Base-by-base conservation (phyloP, 2,329 filamentous ascomycete genomes). In the Xylaria sp. region DNA sequence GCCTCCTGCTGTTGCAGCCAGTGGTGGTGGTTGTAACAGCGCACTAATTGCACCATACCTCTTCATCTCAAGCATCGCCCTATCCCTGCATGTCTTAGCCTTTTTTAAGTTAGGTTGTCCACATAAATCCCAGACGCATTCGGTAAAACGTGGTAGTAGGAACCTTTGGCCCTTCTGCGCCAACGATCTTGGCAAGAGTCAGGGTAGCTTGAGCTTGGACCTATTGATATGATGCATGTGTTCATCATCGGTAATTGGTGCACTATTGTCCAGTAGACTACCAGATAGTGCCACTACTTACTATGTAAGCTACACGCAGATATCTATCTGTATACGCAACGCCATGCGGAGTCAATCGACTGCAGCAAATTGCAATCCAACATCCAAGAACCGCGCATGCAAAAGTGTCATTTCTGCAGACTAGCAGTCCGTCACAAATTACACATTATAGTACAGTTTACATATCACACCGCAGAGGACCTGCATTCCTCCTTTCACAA, bases 201-300 rank as follows among this genome's bases (percentile, higher is more conserved):
- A 62, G 66, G 66, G 62, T 62, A 69, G 67, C 67, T 69, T 69
- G 36, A 69, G 67, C 67, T 66, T 41, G 58, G 67, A 15, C 41
- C 41, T 18, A 13, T 43, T 43, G 13, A 43, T 12, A 28, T 28
- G 28, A 28, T 28, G 3, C 6, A 4, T 28, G 6, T 3, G 28
- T 5, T 28, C 28, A 28, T 13, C 12, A 41, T 41, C 12, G 12
- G 39, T 41, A 41, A 41, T 13, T 41, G 13, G 28, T 28, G 6
- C 28, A 18, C 10, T 41, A 41, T 18, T 41, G 10, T 41, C 10
- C 39, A 18, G 12, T 10, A 15, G 15, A 13, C 10, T 41, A 41
- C 15, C 28, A 28, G 28, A 5, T 28, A 28, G 28, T 28, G 28
- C 28, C 28, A 4, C 28, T 28, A 28, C 39, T 18, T 18, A 10